Percentiles rank a stretch among this genome's conserved stretches.
Conservation (phyloP, 1,284 basidiomycete species). For the Leccinum pachyderme region DNA sequence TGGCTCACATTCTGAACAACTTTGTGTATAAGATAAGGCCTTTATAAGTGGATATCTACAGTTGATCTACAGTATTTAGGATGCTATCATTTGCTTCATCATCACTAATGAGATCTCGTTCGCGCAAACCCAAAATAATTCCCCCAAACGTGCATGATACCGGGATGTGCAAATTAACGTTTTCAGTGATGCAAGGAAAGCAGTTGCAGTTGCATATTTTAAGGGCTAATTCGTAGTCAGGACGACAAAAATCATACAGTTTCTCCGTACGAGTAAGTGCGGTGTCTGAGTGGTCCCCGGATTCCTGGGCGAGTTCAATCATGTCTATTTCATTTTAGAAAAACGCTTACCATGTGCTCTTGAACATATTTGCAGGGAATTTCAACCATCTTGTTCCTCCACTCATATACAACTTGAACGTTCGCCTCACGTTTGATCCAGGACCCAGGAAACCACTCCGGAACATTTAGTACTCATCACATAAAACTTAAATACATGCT, state of each 20-base stretch:
- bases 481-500: background rate
- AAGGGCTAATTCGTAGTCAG: conserved; percentile 7
- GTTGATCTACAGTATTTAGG: too few species aligned
- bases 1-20: too few species aligned
- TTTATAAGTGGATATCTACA: too few species aligned
- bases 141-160: too few species aligned
- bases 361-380: conserved; percentile 11
- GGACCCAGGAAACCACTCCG: conserved; percentile 17
- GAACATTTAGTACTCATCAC: conserved; percentile 11
- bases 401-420: background rate
- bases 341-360: conserved; percentile 8
- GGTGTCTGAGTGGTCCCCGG: background rate
- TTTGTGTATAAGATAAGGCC: too few species aligned
- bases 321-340: background rate
- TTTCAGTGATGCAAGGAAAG: conserved; percentile 4
- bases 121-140: too few species aligned
- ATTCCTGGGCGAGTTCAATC: background rate
- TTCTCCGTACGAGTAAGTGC: conserved; percentile 9
- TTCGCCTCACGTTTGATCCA: conserved; percentile 2
- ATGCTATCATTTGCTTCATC: too few species aligned
- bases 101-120: too few species aligned
- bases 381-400: conserved; percentile 6
- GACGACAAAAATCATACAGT: background rate
- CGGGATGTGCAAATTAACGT: too few species aligned
- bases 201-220: conserved; percentile 8